Evolutionary conservation across 1,139 yeast genomes (phyloP).

Genomic region (Torulaspora globosa): DNA sequence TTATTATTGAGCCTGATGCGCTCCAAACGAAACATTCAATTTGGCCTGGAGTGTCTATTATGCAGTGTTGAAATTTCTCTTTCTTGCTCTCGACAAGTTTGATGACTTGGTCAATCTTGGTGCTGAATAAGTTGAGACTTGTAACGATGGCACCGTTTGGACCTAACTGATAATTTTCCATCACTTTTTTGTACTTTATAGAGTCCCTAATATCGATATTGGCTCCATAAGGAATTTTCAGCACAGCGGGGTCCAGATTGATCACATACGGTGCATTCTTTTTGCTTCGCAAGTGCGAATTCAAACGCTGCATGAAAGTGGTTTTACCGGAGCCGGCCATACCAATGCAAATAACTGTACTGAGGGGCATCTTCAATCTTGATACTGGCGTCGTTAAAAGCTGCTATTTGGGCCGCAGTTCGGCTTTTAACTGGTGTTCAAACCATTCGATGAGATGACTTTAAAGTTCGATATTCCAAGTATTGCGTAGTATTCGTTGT

Average conservation of each 20-base stretch:
- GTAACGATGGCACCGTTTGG: slow-evolving; percentile 99
- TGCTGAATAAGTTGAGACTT: slow-evolving; percentile 82
- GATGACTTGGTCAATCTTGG: slow-evolving; percentile 94
- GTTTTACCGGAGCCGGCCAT: slow-evolving; percentile 99
- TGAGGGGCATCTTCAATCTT: slow-evolving; percentile 45
- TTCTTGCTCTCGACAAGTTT: slow-evolving; percentile 77
- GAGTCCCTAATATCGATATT: slow-evolving; percentile 96
- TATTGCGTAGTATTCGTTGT: slow-evolving; percentile 1
- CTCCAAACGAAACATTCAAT: slow-evolving; percentile 97
- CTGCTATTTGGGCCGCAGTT: neutral
- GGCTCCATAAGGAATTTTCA: slow-evolving; percentile 86
- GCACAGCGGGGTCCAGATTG: slow-evolving; percentile 94
- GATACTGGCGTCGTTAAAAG: neutral
- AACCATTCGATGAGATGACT: slow-evolving; percentile 4
- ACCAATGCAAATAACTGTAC: slow-evolving; percentile 80
- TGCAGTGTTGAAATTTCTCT: slow-evolving; percentile 61
- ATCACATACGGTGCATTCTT: slow-evolving; percentile 76
- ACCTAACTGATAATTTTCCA: slow-evolving; percentile 88
- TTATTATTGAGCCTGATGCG: slow-evolving; percentile 93
- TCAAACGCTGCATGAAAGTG: slow-evolving; percentile 92
- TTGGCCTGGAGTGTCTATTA: slow-evolving; percentile 97
- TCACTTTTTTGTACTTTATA: slow-evolving; percentile 90
- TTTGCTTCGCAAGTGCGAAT: slow-evolving; percentile 76
- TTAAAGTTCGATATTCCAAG: neutral
- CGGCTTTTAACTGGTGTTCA: neutral